A percentile compares a stretch with the other conserved stretches of the same genome.
Evolutionary conservation across 2,329 filamentous ascomycete genomes (phyloP).

Genomic region (Fusarium cicatricum): DNA sequence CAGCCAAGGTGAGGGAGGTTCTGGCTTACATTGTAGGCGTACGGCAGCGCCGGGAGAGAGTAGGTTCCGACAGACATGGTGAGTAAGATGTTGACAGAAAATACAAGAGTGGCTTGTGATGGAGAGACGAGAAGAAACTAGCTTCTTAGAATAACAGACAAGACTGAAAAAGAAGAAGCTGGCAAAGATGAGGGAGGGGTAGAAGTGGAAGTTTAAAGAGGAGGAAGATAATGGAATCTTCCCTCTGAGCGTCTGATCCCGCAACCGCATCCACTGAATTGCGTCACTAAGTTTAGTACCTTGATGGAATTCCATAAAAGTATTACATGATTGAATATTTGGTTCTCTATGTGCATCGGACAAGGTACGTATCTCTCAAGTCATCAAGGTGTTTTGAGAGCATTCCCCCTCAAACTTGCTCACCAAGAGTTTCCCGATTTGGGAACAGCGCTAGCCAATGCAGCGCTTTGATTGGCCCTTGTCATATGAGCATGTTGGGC

Average conservation of each 20-base stretch:
- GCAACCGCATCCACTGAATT: slow-evolving; percentile 14
- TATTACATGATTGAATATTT: not conserved
- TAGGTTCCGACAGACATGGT: slow-evolving; percentile 57
- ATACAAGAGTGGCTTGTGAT: not conserved
- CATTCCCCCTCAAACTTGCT: slow-evolving; percentile 42
- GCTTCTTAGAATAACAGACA: not conserved
- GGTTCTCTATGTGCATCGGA: not conserved
- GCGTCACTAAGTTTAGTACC: too few relatives aligned
- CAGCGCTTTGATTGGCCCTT: slow-evolving; percentile 43
- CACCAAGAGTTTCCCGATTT: slow-evolving; percentile 40
- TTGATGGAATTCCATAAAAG: too few relatives aligned
- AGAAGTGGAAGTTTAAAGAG: slow-evolving; percentile 16
- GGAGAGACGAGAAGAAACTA: not conserved
- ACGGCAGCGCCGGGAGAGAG: slow-evolving; percentile 71
- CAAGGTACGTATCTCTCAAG: slow-evolving; percentile 10
- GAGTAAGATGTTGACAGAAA: not conserved
- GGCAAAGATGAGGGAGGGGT: slow-evolving; percentile 32
- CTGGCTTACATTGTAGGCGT: slow-evolving; percentile 71
- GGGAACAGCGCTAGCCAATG: slow-evolving; percentile 32
- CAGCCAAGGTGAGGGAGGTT: not conserved
- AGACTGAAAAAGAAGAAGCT: slow-evolving; percentile 4
- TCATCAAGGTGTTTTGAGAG: slow-evolving; percentile 33
- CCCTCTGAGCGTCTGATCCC: not conserved
- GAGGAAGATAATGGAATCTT: slow-evolving; percentile 19
- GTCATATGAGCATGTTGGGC: slow-evolving; percentile 32